Evolutionary conservation across 2,329 filamentous ascomycete genomes (phyloP).

Genomic region (Venturia asperata): DNA sequence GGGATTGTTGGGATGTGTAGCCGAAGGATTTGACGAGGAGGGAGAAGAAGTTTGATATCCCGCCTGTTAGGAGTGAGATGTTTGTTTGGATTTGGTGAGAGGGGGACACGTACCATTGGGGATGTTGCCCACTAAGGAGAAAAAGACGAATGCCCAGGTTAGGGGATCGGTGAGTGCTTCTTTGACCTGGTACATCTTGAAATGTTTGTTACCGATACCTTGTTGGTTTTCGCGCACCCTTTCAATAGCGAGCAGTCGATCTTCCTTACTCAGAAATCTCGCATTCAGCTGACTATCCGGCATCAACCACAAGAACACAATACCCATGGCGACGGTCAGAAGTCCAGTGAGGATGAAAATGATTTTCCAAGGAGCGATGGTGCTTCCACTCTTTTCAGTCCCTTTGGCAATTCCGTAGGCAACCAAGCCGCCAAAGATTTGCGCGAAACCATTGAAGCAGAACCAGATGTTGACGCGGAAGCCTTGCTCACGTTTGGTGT

Average conservation of each 20-base stretch:
- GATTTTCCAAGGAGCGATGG: constrained; percentile 60
- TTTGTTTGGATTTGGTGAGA: constrained; percentile 4
- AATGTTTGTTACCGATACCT: constrained; percentile 63
- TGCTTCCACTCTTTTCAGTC: constrained; percentile 46
- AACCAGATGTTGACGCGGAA: constrained; percentile 60
- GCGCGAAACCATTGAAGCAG: constrained; percentile 57
- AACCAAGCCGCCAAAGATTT: constrained; percentile 54
- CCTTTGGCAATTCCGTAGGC: constrained; percentile 58
- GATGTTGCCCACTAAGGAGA: constrained; percentile 50
- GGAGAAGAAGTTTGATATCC: constrained; percentile 55
- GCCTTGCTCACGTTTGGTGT: constrained; percentile 62
- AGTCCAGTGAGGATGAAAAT: constrained; percentile 42
- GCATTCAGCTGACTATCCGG: constrained; percentile 57
- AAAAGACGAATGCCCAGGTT: constrained; percentile 55
- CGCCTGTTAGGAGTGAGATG: constrained; percentile 29
- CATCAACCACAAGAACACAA: constrained; percentile 40
- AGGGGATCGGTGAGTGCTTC: constrained; percentile 52
- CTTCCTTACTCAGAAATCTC: constrained; percentile 56
- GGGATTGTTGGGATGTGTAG: constrained; percentile 54
- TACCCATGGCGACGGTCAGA: constrained; percentile 35
- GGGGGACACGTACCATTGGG: constrained; percentile 41
- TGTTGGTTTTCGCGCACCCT: constrained; percentile 68
- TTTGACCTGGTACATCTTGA: constrained; percentile 59
- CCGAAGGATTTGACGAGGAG: constrained; percentile 58
- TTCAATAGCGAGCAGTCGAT: constrained; percentile 62